Conservation (phyloP, 805 yeast species). For the Candida tibetensis region DNA sequence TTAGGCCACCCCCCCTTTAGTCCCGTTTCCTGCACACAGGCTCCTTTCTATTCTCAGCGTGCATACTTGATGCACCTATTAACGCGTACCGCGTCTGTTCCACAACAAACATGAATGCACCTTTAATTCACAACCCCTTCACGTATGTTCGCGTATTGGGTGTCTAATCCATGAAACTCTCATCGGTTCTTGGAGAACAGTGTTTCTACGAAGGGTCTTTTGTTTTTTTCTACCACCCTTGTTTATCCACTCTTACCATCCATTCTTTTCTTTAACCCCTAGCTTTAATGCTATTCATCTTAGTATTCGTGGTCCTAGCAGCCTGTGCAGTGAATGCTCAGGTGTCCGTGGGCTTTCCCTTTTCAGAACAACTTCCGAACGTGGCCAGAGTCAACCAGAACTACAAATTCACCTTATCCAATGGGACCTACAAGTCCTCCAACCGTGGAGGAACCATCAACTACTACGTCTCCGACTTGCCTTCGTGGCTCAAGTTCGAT, state of each 20-base stretch:
- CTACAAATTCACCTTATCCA: conserved; percentile 65
- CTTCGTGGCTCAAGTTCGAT: conserved; percentile 80
- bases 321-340: conserved; percentile 30
- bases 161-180: too few species aligned
- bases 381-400: conserved; percentile 69
- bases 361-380: conserved; percentile 79
- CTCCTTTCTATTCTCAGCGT: too few species aligned
- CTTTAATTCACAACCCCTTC: too few species aligned
- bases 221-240: not conserved
- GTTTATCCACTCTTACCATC: not conserved
- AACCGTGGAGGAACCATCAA: conserved; percentile 39
- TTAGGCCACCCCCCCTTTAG: too few species aligned
- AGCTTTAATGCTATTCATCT: conserved; percentile 9
- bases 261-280: not conserved
- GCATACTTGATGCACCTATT: too few species aligned
- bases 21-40: too few species aligned
- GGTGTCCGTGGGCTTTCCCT: conserved; percentile 70
- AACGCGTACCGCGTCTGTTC: too few species aligned
- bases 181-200: too few species aligned
- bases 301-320: conserved; percentile 10
- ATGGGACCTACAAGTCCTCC: conserved; percentile 57
- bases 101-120: too few species aligned
- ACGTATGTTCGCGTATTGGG: too few species aligned
- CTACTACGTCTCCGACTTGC: conserved; percentile 59
- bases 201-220: not conserved